phyloP scores from a whole-genome alignment of 441 rosid species.

The Isatis lusitanica region DNA sequence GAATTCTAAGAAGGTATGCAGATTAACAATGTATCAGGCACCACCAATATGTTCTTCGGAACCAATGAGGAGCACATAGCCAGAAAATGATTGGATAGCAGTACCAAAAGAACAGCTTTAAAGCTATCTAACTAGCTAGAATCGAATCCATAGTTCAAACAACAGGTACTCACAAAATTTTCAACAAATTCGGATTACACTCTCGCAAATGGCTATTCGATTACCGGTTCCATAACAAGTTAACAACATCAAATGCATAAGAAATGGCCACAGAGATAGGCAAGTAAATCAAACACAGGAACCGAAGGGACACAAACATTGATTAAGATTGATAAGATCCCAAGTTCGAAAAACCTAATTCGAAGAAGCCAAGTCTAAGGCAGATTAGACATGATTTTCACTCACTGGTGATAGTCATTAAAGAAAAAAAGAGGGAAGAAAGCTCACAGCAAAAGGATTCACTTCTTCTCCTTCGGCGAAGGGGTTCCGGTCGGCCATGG shows the following conservation, averaged over 20 bases:
- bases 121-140: neutral
- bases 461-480: conserved; percentile 77
- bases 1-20: conserved; percentile 44
- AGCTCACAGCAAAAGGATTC: conserved; percentile 84
- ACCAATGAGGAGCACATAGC: conserved; percentile 7
- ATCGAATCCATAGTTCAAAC: neutral
- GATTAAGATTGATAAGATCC: neutral
- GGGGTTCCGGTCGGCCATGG: conserved; percentile 85
- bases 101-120: neutral
- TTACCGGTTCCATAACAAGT: neutral
- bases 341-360: neutral
- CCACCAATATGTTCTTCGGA: neutral
- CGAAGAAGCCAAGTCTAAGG: neutral
- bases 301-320: conserved; percentile 4
- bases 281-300: neutral
- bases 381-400: neutral
- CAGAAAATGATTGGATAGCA: neutral
- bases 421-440: neutral
- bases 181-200: neutral
- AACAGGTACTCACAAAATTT: too few species aligned
- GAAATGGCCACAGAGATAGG: neutral
- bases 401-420: neutral
- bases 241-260: neutral
- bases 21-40: conserved; percentile 1
- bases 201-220: neutral